phyloP scores from a whole-genome alignment of 805 yeast species.

The Lipomyces yamanashiensis region DNA sequence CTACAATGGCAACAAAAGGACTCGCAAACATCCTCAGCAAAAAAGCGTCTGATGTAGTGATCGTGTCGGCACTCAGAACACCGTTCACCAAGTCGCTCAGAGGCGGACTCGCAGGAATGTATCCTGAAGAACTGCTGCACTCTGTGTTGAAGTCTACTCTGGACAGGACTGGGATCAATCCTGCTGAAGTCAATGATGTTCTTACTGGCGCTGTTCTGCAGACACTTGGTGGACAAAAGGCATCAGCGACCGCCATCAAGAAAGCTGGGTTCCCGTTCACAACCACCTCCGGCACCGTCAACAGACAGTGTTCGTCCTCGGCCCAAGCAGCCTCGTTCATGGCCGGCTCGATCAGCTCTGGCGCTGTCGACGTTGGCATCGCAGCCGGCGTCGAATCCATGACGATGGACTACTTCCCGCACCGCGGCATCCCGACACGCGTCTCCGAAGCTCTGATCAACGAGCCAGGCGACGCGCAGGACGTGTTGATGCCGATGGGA shows the following conservation, averaged over 20 bases:
- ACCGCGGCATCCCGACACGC: conserved; percentile 48
- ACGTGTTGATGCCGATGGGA: conserved; percentile 88
- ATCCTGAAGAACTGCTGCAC: conserved; percentile 48
- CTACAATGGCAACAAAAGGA: conserved; percentile 15
- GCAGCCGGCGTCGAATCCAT: conserved; percentile 54
- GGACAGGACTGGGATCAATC: conserved; percentile 41
- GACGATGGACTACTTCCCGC: conserved; percentile 51
- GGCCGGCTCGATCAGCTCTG: conserved; percentile 45
- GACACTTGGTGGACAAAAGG: conserved; percentile 49
- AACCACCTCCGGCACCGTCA: conserved; percentile 48
- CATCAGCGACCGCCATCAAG: conserved; percentile 47
- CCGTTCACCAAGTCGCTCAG: conserved; percentile 48
- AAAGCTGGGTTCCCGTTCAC: conserved; percentile 46
- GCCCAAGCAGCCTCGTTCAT: conserved; percentile 48
- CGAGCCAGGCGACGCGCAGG: conserved; percentile 53
- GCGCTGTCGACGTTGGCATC: conserved; percentile 45
- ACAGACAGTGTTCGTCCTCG: conserved; percentile 51
- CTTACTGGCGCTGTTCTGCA: conserved; percentile 49
- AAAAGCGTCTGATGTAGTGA: conserved; percentile 44
- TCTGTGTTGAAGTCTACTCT: conserved; percentile 45
- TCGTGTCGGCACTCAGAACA: conserved; percentile 47
- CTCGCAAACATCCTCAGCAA: conserved; percentile 16
- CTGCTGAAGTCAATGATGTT: conserved; percentile 46
- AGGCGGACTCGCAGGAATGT: conserved; percentile 47
- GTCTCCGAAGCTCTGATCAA: conserved; percentile 48